Evolutionary conservation across 768 basidiomycete genomes (phyloP).

Genomic region (Gloeophyllum trabeum): DNA sequence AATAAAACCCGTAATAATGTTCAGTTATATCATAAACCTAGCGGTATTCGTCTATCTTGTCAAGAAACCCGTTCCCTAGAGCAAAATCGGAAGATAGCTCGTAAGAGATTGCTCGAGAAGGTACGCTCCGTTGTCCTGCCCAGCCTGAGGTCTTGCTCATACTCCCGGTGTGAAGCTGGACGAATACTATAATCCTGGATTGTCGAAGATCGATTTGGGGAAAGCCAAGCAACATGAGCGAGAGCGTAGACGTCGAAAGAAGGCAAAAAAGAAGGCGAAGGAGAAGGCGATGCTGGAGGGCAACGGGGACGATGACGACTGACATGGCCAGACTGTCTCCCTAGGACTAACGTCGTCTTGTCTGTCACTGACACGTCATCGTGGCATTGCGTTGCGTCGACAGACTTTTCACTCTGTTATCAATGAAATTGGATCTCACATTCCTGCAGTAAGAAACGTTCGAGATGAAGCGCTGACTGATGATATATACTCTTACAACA

Average conservation of each 20-base stretch:
- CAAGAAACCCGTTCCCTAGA: constrained; percentile 82
- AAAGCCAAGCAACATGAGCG: constrained; percentile 68
- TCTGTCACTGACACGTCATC: too few species aligned
- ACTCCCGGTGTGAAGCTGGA: constrained; percentile 42
- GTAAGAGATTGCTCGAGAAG: constrained; percentile 67
- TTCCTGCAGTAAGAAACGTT: too few species aligned
- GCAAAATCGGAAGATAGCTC: constrained; percentile 69
- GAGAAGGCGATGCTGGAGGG: neutral
- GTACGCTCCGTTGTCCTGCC: constrained; percentile 15
- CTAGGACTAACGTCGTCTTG: too few species aligned
- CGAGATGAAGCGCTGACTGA: too few species aligned
- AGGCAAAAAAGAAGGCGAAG: constrained; percentile 52
- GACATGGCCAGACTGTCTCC: too few species aligned
- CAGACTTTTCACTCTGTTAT: too few species aligned
- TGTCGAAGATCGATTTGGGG: constrained; percentile 58
- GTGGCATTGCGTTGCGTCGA: too few species aligned
- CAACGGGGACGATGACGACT: constrained; percentile 12
- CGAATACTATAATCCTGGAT: constrained; percentile 58
- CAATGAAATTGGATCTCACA: too few species aligned
- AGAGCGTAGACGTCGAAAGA: constrained; percentile 65
- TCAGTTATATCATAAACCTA: constrained; percentile 81
- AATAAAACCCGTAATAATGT: constrained; percentile 94
- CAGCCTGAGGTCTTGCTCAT: neutral
- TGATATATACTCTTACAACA: too few species aligned
- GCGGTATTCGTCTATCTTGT: constrained; percentile 76